phyloP scores from a whole-genome alignment of 257 asterid species.

The Galeopsis tetrahit region DNA sequence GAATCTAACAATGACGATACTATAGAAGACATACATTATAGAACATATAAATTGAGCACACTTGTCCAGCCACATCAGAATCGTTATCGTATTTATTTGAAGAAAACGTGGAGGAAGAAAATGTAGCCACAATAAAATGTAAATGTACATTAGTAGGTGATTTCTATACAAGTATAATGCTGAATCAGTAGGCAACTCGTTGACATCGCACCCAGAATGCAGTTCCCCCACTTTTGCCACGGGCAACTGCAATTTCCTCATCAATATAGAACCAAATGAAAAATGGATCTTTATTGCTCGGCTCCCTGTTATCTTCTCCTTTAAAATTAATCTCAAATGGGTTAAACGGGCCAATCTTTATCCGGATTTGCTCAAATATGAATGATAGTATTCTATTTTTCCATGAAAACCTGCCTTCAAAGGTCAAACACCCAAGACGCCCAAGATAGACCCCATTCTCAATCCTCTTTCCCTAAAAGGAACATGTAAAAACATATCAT shows the following conservation, averaged over 20 bases:
- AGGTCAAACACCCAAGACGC: conserved; percentile 70
- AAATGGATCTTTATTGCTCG: conserved; percentile 76
- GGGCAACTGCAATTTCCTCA: conserved; percentile 95
- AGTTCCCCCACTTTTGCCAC: conserved; percentile 93
- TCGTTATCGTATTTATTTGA: neutral
- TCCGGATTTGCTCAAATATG: conserved; percentile 66
- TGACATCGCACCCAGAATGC: conserved; percentile 92
- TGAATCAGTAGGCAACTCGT: conserved; percentile 34
- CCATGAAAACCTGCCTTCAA: conserved; percentile 92
- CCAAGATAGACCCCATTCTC: conserved; percentile 96
- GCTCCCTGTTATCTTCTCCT: conserved; percentile 78
- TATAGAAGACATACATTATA: too few species aligned
- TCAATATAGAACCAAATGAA: conserved; percentile 90
- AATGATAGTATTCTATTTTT: conserved; percentile 78
- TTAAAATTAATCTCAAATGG: conserved; percentile 73
- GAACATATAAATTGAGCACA: neutral
- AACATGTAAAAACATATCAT: conserved; percentile 14
- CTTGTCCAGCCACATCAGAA: neutral
- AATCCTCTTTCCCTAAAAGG: conserved; percentile 74
- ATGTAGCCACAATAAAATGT: neutral
- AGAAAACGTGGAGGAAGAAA: neutral
- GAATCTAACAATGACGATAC: too few species aligned
- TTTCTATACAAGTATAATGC: conserved; percentile 14
- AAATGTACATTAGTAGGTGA: neutral
- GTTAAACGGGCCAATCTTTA: conserved; percentile 75